These are phyloP conservation scores for Candida methanosorbosa DNA, from an alignment of 805 yeast species.

Conservation along the genomic window DNA sequence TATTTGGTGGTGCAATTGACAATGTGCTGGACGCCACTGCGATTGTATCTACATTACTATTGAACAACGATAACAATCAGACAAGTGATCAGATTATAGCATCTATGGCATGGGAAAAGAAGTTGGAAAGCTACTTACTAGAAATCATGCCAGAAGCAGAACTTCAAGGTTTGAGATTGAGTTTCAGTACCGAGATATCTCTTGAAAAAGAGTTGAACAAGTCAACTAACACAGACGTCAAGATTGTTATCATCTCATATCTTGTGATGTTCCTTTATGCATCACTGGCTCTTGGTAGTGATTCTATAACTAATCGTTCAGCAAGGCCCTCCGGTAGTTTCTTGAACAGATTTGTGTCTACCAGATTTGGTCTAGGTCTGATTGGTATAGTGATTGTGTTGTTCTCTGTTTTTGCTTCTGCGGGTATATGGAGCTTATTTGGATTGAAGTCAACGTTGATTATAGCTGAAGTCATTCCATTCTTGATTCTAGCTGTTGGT, in stretches of 20 bases:
- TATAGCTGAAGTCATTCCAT: constrained; percentile 95
- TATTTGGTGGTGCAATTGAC: constrained; percentile 52
- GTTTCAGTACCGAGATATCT: constrained; percentile 78
- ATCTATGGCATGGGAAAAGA: constrained; percentile 61
- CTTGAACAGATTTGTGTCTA: constrained; percentile 25
- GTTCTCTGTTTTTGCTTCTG: constrained; percentile 72
- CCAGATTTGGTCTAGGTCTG: constrained; percentile 70
- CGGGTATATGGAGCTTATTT: constrained; percentile 69
- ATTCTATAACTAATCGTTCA: background rate
- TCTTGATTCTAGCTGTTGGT: constrained; percentile 89
- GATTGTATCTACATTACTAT: constrained; percentile 64
- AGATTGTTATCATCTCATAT: constrained; percentile 66
- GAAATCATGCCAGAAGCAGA: constrained; percentile 38
- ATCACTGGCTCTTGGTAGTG: constrained; percentile 66
- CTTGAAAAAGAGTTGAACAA: constrained; percentile 77
- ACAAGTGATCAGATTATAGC: constrained; percentile 27
- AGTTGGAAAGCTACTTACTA: constrained; percentile 47
- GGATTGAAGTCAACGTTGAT: constrained; percentile 83
- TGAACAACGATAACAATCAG: constrained; percentile 44
- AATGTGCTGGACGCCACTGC: constrained; percentile 59
- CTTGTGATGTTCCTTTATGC: constrained; percentile 84
- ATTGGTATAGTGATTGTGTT: constrained; percentile 80
- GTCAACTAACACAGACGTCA: constrained; percentile 71
- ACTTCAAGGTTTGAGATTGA: constrained; percentile 45
- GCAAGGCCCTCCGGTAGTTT: background rate